These are phyloP conservation scores for Poa annua DNA, from an alignment of 176 grass and related monocot genomes.

Conservation along the genomic window DNA sequence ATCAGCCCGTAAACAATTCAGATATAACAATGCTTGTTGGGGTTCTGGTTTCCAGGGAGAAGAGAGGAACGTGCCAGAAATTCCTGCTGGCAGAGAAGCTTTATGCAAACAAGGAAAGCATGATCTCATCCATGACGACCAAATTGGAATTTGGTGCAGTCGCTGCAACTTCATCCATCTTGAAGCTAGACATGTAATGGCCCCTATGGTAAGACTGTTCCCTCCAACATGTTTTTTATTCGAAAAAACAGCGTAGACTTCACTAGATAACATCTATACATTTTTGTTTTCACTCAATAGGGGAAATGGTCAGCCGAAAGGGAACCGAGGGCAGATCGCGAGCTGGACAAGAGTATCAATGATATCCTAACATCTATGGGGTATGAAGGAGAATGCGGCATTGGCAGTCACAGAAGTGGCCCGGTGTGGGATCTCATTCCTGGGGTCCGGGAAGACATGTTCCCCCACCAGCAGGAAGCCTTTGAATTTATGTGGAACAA, in stretches of 20 bases:
- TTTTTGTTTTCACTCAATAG: conserved; percentile 35
- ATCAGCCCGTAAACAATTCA: conserved; percentile 1
- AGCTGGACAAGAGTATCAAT: conserved; percentile 42
- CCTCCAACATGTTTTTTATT: not conserved
- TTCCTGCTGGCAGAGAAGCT: conserved; percentile 13
- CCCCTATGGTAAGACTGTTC: conserved; percentile 62
- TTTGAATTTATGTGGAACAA: conserved; percentile 93
- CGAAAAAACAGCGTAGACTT: conserved; percentile 15
- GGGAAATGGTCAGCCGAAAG: conserved; percentile 30
- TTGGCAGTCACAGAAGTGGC: conserved; percentile 36
- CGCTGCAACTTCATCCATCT: conserved; percentile 55
- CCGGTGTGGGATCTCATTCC: conserved; percentile 83
- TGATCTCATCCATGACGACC: conserved; percentile 67
- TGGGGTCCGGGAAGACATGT: conserved; percentile 56
- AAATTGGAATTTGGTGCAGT: conserved; percentile 70
- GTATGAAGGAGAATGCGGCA: conserved; percentile 23
- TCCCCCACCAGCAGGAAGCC: conserved; percentile 72
- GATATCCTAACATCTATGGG: conserved; percentile 45
- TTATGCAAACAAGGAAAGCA: conserved; percentile 60
- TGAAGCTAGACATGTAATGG: conserved; percentile 75
- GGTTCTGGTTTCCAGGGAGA: conserved; percentile 36
- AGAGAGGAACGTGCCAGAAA: conserved; percentile 1
- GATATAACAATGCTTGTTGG: conserved; percentile 13
- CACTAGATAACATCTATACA: not conserved
- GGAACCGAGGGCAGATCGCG: not conserved